Conservation (phyloP, 495 filamentous ascomycete genomes). For the Penicillium soppii region DNA sequence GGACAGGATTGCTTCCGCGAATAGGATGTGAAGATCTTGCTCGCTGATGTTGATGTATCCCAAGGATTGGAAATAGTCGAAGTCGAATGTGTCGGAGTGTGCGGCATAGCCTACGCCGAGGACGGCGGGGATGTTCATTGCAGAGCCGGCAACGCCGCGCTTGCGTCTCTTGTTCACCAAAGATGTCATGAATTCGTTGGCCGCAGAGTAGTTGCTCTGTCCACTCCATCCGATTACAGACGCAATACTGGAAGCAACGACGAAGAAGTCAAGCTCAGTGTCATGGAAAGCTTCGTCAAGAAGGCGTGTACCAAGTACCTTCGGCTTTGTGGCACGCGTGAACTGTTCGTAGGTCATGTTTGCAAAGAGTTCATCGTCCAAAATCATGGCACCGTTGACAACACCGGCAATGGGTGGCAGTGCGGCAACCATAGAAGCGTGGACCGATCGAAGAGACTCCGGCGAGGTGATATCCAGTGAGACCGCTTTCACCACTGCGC, state of each 20-base stretch:
- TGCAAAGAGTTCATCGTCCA: conserved; percentile 47
- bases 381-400: conserved; percentile 55
- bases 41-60: conserved; percentile 33
- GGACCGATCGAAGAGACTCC: neutral
- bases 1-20: conserved; percentile 20
- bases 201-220: conserved; percentile 53
- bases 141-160: conserved; percentile 26
- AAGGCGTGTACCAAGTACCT: conserved; percentile 31
- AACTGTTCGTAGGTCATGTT: conserved; percentile 45
- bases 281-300: conserved; percentile 31
- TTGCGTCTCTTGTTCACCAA: conserved; percentile 30
- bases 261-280: conserved; percentile 35
- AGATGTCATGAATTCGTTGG: conserved; percentile 49
- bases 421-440: neutral
- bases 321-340: conserved; percentile 42
- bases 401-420: conserved; percentile 47
- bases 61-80: neutral
- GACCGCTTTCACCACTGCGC: neutral
- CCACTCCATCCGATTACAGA: conserved; percentile 26
- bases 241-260: conserved; percentile 29
- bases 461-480: conserved; percentile 2
- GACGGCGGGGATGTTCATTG: neutral
- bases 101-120: neutral
- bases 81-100: neutral
- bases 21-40: conserved; percentile 48